Percentiles rank a stretch among this genome's conserved stretches.
phyloP scores from a whole-genome alignment of 1,284 basidiomycete species.

The Cryptococcus jaspeensis region DNA sequence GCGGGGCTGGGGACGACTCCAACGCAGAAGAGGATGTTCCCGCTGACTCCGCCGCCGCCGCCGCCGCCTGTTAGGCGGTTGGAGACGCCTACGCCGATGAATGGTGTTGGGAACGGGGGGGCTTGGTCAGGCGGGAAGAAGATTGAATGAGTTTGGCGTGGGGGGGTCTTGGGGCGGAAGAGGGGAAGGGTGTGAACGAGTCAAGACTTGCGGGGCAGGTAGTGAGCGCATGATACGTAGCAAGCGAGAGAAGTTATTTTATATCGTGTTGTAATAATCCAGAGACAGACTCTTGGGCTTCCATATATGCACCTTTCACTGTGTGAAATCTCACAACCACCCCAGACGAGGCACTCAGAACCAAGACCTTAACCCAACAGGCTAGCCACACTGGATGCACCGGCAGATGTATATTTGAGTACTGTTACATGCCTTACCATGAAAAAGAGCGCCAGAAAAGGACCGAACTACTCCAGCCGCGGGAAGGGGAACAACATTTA shows the following conservation, averaged over 20 bases:
- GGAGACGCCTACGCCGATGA: neutral
- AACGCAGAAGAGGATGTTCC: constrained; percentile 3
- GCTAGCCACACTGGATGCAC: neutral
- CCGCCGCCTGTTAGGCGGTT: constrained; percentile 3
- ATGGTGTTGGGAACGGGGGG: neutral
- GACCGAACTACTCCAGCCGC: neutral
- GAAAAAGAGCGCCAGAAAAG: neutral
- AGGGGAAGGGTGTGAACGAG: neutral
- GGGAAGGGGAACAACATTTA: neutral
- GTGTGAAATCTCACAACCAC: too few relatives aligned
- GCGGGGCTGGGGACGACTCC: neutral
- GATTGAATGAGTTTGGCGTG: neutral
- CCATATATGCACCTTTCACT: too few relatives aligned
- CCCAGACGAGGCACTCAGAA: too few relatives aligned
- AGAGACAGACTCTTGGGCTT: too few relatives aligned
- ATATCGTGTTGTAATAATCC: too few relatives aligned
- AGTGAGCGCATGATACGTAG: too few relatives aligned
- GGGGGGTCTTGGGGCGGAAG: neutral
- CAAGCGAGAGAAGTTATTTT: too few relatives aligned
- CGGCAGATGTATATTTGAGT: neutral
- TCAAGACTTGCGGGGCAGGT: too few relatives aligned
- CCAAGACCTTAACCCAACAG: neutral
- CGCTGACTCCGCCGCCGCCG: constrained; percentile 17
- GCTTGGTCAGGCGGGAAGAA: neutral
- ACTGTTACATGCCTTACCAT: neutral